Evolutionary conservation across 2,329 filamentous ascomycete genomes (phyloP), one percentile per base, ranked within the genome.

Genomic region (Paecilomyces fulvus): DNA sequence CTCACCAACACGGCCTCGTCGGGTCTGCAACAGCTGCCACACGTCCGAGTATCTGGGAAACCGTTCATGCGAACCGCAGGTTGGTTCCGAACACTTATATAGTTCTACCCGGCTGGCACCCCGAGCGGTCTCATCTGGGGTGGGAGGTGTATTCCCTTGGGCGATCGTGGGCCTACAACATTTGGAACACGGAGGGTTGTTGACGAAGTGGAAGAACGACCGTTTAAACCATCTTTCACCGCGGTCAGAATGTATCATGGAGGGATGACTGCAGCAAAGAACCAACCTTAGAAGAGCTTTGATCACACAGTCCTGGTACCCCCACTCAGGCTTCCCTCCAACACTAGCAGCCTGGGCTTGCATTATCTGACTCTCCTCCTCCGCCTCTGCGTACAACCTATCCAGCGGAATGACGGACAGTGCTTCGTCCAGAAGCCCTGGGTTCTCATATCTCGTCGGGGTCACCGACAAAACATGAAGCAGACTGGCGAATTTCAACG

Each of bases 1-100:
- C 77, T 99, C 94, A 59, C 94, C 94, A 59, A 88, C 88, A 63
- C 94, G 86, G 33, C 94, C 94, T 63, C 88, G 83, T 63, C 89
- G 81, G 28, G 90, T 95, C 72, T 96, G 88, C 49, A 99, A 77
- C 59, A 97, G 76, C 53, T 91, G 87, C 86, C 95, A 97, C 25
- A 96, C 92, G 70, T 99, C 92, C 58, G 90, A 92, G 72, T 96
- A 97, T 59, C 94, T 84, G 43, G 94, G 92, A 64, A 96, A 99
- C 61, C 92, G 85, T 72, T 96, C 92, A 67, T 86, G 90, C 28
- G 85, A 82, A 51, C 85, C 83, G 72, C 92, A 99, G 51, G 80
- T 79, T 1, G 82, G 77, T 59, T 85, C 85, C 0, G 89, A 92
- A 75, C 94, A 99, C 67, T 86, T 83, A 74, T 96, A 97, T 6